These are phyloP conservation scores for Fimicolochytrium jonesii DNA, from an alignment of 192 early-diverging fungal genomes.

Conservation along the genomic window DNA sequence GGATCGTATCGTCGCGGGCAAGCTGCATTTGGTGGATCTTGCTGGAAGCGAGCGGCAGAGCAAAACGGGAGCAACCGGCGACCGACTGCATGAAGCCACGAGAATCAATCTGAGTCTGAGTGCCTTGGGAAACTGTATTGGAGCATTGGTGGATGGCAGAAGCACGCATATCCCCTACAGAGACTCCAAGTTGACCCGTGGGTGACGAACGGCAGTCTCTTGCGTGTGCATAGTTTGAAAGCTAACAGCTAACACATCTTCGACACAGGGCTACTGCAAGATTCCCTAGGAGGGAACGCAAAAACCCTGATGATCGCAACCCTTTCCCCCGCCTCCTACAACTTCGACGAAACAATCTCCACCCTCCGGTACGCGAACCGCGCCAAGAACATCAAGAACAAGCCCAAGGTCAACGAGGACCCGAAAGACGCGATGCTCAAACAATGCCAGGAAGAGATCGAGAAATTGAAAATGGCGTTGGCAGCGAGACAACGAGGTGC, in stretches of 20 bases:
- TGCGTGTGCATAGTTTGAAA: not conserved
- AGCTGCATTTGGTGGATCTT: constrained; percentile 60
- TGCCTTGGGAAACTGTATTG: constrained; percentile 63
- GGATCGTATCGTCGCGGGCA: constrained; percentile 53
- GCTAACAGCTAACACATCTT: too few species aligned
- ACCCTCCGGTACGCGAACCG: constrained; percentile 62
- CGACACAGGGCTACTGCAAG: constrained; percentile 52
- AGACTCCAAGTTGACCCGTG: constrained; percentile 62
- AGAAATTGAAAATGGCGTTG: constrained; percentile 49
- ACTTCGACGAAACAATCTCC: constrained; percentile 59
- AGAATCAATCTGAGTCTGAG: constrained; percentile 62
- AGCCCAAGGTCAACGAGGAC: constrained; percentile 63
- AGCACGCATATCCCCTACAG: constrained; percentile 60
- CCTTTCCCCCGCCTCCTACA: constrained; percentile 54
- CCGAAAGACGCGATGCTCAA: constrained; percentile 66
- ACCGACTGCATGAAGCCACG: constrained; percentile 59
- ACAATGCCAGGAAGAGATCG: constrained; percentile 66
- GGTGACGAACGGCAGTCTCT: not conserved
- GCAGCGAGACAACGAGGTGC: constrained; percentile 37
- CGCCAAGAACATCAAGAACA: constrained; percentile 65
- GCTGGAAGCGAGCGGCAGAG: constrained; percentile 59
- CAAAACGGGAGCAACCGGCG: constrained; percentile 60
- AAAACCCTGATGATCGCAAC: constrained; percentile 68
- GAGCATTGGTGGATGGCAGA: constrained; percentile 59
- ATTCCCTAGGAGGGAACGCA: constrained; percentile 62